Conservation (phyloP, 78 protist genomes). For the Dictyostelium purpureum region DNA sequence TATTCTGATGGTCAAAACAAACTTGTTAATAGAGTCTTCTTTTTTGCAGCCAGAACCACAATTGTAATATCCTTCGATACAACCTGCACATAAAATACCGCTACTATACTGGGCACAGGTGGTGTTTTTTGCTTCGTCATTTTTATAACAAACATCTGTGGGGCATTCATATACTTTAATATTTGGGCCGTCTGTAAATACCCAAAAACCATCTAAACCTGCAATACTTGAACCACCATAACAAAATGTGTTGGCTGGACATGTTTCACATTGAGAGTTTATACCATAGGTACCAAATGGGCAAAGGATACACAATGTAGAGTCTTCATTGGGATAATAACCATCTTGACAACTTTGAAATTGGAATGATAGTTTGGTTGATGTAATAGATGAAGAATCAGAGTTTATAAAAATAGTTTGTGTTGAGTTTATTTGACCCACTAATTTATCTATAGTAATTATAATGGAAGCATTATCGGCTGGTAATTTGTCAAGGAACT, state of each 20-base stretch:
- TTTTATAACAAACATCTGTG: conserved; percentile 4
- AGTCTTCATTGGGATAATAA: not conserved
- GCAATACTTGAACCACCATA: not conserved
- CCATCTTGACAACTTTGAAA: not conserved
- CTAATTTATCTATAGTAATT: too few species aligned
- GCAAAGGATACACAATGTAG: conserved; percentile 21
- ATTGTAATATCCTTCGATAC: conserved; percentile 52
- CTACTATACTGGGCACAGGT: conserved; percentile 3
- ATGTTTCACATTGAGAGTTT: conserved; percentile 16
- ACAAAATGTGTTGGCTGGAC: conserved; percentile 30
- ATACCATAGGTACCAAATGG: conserved; percentile 17
- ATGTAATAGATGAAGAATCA: not conserved
- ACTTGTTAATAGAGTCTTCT: not conserved
- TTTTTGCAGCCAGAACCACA: conserved; percentile 66
- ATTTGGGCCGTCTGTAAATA: not conserved
- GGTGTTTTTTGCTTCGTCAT: not conserved
- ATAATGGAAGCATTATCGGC: too few species aligned
- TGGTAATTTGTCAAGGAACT: too few species aligned
- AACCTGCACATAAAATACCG: conserved; percentile 41
- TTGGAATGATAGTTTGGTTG: not conserved
- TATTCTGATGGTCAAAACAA: not conserved
- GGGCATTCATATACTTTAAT: conserved; percentile 48
- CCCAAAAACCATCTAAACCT: conserved; percentile 29
- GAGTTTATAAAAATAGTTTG: not conserved
- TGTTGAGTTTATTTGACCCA: not conserved